phyloP scores from a whole-genome alignment of 768 basidiomycete genomes.

The Calocybe gangraenosa region DNA sequence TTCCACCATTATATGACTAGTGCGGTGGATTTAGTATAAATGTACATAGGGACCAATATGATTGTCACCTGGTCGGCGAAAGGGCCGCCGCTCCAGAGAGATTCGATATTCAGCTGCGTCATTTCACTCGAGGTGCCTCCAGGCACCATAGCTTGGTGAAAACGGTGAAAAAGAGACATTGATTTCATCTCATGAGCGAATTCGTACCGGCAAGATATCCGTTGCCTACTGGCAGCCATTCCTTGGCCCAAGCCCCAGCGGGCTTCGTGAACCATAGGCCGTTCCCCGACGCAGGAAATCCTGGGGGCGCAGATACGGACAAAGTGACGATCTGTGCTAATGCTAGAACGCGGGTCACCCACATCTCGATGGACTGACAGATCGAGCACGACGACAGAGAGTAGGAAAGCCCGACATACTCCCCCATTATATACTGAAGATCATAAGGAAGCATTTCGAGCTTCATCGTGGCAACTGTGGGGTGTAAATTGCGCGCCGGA shows the following conservation, averaged over 20 bases:
- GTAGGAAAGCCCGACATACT: slow-evolving; percentile 11
- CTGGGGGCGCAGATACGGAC: slow-evolving; percentile 27
- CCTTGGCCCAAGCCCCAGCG: slow-evolving; percentile 50
- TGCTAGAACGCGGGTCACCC: slow-evolving; percentile 20
- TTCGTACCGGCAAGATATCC: slow-evolving; percentile 59
- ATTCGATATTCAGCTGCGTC: slow-evolving; percentile 71
- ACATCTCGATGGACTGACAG: slow-evolving; percentile 18
- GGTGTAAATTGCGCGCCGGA: not conserved
- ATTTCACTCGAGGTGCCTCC: slow-evolving; percentile 59
- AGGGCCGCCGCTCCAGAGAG: slow-evolving; percentile 73
- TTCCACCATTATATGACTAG: slow-evolving; percentile 70
- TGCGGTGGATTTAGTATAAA: not conserved
- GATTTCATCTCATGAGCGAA: not conserved
- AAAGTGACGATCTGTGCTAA: slow-evolving; percentile 18
- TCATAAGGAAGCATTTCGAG: slow-evolving; percentile 7
- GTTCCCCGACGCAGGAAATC: slow-evolving; percentile 72
- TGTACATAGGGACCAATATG: not conserved
- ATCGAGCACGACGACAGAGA: slow-evolving; percentile 7
- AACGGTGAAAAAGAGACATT: not conserved
- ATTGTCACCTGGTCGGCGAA: slow-evolving; percentile 58
- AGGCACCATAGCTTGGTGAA: slow-evolving; percentile 52
- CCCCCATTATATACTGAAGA: slow-evolving; percentile 14
- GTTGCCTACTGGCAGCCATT: slow-evolving; percentile 71
- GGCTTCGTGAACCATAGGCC: slow-evolving; percentile 65
- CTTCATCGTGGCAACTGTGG: slow-evolving; percentile 17